These are phyloP conservation scores for Melastoma malabathricum DNA, from an alignment of 345 rosid species.

Conservation along the genomic window DNA sequence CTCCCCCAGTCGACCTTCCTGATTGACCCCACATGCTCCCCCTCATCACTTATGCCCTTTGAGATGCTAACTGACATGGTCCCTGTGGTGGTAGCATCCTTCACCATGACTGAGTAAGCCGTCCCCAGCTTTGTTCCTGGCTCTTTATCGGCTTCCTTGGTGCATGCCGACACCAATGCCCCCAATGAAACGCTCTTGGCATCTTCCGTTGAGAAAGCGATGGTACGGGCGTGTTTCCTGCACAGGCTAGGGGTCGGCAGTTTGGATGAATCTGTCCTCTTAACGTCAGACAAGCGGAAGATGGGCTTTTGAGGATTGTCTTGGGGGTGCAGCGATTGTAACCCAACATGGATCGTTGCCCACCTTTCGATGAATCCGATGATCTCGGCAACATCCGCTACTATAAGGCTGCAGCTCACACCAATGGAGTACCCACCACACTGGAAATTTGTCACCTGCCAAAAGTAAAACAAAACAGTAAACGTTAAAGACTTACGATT, in stretches of 20 bases:
- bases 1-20: neutral
- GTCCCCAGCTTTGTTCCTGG: slow-evolving; percentile 8
- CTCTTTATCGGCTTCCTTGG: slow-evolving; percentile 21
- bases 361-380: slow-evolving; percentile 40
- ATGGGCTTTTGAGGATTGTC: slow-evolving; percentile 18
- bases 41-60: slow-evolving; percentile 3
- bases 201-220: slow-evolving; percentile 15
- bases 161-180: slow-evolving; percentile 16
- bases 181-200: neutral
- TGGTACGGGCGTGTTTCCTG: slow-evolving; percentile 19
- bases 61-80: slow-evolving; percentile 22
- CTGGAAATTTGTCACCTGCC: slow-evolving; percentile 68
- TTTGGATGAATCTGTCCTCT: slow-evolving; percentile 1
- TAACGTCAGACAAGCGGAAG: slow-evolving; percentile 41
- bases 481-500: too few relatives aligned
- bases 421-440: slow-evolving; percentile 88
- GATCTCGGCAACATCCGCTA: slow-evolving; percentile 38
- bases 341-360: slow-evolving; percentile 33
- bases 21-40: neutral
- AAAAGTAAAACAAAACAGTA: neutral
- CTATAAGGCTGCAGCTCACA: slow-evolving; percentile 59
- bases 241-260: slow-evolving; percentile 16
- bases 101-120: slow-evolving; percentile 26
- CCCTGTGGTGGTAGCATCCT: slow-evolving; percentile 19
- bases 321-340: slow-evolving; percentile 10